A percentile compares a stretch with the other conserved stretches of the same genome.
These are phyloP conservation scores for Ampelocalamus luodianensis DNA, from an alignment of 176 grass and related monocot species.

Conservation along the genomic window DNA sequence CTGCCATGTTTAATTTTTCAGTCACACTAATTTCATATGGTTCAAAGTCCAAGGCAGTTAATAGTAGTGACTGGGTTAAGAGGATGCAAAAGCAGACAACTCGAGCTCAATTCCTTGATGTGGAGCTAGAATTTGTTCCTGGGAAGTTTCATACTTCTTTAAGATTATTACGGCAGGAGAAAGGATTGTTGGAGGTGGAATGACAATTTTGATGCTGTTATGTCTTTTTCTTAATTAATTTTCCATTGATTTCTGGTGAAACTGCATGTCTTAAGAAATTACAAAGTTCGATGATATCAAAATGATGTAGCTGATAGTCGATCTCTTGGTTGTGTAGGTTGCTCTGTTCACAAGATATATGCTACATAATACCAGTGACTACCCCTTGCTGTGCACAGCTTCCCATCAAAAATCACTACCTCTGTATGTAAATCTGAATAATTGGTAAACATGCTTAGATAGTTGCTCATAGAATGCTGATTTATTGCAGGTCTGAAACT, in stretches of 20 bases:
- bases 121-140: slow-evolving; percentile 70
- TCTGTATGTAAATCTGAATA: slow-evolving; percentile 56
- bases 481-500: slow-evolving; percentile 64
- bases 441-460: slow-evolving; percentile 36
- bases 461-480: slow-evolving; percentile 44
- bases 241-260: slow-evolving; percentile 32
- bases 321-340: slow-evolving; percentile 61
- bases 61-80: slow-evolving; percentile 69
- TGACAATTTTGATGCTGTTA: not conserved
- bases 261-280: slow-evolving; percentile 28
- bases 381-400: slow-evolving; percentile 63
- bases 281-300: slow-evolving; percentile 9
- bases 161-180: slow-evolving; percentile 74
- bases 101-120: slow-evolving; percentile 72
- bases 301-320: slow-evolving; percentile 33
- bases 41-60: slow-evolving; percentile 70
- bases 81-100: slow-evolving; percentile 69
- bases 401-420: slow-evolving; percentile 52
- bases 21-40: slow-evolving; percentile 66
- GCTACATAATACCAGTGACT: slow-evolving; percentile 69
- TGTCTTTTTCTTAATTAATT: slow-evolving; percentile 9
- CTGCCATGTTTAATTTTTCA: slow-evolving; percentile 62
- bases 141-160: slow-evolving; percentile 73
- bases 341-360: slow-evolving; percentile 79
- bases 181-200: slow-evolving; percentile 80